Evolutionary conservation across 2,329 filamentous ascomycete genomes (phyloP), one percentile per base, ranked within the genome.

Genomic region (Escovopsis sp.): DNA sequence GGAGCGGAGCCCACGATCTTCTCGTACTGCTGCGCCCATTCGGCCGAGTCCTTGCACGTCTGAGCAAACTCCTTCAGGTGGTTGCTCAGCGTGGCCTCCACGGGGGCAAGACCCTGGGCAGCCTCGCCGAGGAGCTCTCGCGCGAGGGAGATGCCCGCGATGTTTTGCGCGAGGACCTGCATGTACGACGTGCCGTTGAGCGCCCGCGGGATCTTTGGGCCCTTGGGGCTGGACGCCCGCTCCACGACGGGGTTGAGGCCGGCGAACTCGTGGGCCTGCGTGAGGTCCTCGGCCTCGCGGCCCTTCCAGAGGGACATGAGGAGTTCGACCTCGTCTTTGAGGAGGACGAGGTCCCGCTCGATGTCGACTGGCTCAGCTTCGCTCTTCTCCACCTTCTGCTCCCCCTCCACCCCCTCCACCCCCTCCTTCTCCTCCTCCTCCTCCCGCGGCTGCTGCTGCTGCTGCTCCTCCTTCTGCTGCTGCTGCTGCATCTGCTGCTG

Each of bases 111-210:
- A 13, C 13, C 47, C 37, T 54, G 43, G 10, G 51, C 54, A 13
- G 49, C 51, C 2, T 53, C 47, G 10, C 50, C 51, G 6, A 70
- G 52, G 12, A 70, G 55, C 47, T 67, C 53, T 35, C 60, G 54
- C 12, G 71, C 67, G 45, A 65, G 45, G 34, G 63, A 57, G 40
- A 75, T 57, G 15, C 67, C 72, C 48, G 51, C 58, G 41, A 61
- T 56, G 44, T 57, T 57, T 43, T 61, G 54, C 7, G 53, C 47
- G 30, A 62, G 13, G 1, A 48, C 43, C 33, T 49, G 42, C 9
- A 61, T 42, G 44, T 57, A 60, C 12, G 50, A 45, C 32, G 44
- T 51, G 13, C 51, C 52, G 39, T 52, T 48, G 14, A 62, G 41
- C 7, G 42, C 48, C 9, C 40, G 36, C 12, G 47, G 37, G 10